Evolutionary conservation across 2,329 filamentous ascomycete species (phyloP), one percentile per base, ranked within the genome.

Genomic region (Lasiodiplodia hormozganensis): DNA sequence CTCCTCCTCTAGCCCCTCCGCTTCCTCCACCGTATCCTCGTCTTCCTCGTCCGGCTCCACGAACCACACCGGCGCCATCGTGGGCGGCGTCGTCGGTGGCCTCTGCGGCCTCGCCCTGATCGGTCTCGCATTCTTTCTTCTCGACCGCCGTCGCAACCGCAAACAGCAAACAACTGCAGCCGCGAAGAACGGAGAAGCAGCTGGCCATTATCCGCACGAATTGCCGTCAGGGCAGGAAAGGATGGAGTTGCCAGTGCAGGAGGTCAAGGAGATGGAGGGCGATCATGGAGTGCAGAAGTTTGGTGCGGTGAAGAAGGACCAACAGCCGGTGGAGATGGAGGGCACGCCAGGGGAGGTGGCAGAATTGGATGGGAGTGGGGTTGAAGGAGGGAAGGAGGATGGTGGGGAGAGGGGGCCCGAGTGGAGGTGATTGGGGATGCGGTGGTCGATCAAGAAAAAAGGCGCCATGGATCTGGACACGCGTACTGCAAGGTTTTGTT

Each of bases 51-150:
- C 57, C 7, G 31, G 23, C 36, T 43, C 36, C 38, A 28, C 6
- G 21, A n/a, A 28, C 36, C 23, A 47, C 57, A 62, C 57, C 23
- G 23, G 38, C 57, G 25, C 57, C 23, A 62, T 62, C 23, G 57
- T 49, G 23, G 57, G 57, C 23, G 23, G 23, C 38, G 40, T 62
- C 21, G 14, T 62, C 14, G 57, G 23, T 38, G 10, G 21, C 57
- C 4, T 62, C 57, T 38, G 11, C 23, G 57, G 38, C 14, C 11
- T 62, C 57, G 23, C 38, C 14, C 21, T 49, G 40, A 12, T 49
- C 36, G 7, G 31, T 4, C 3, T 23, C 23, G 18, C 25, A 16
- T 4, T 47, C 23, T 47, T 49, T 38, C 10, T 47, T 4, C 40
- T 3, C 57, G 23, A 12, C 5, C 57, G 25, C 14, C 57, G 25